phyloP scores from a whole-genome alignment of 2,329 filamentous ascomycete genomes.

The Sclerotinia glacialis region DNA sequence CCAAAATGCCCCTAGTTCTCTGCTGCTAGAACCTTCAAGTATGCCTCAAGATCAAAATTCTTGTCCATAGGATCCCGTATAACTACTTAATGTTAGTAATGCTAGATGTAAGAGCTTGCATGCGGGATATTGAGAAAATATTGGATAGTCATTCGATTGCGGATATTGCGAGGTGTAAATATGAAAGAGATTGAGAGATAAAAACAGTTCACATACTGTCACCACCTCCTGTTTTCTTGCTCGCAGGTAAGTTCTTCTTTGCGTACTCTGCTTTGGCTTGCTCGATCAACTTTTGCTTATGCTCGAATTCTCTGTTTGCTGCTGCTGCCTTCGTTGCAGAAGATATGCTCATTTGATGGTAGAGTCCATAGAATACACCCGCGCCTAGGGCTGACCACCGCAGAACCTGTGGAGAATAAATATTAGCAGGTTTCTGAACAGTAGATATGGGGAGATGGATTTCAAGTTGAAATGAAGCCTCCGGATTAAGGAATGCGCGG shows the following conservation, averaged over 20 bases:
- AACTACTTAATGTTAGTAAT: conserved; percentile 46
- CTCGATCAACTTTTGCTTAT: conserved; percentile 87
- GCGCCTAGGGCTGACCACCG: conserved; percentile 92
- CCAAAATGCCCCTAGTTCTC: conserved; percentile 39
- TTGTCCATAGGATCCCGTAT: conserved; percentile 77
- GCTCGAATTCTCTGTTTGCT: conserved; percentile 78
- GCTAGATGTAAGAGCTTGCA: neutral
- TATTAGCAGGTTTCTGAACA: conserved; percentile 9
- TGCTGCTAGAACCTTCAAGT: conserved; percentile 61
- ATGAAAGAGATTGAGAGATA: neutral
- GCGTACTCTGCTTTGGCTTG: conserved; percentile 89
- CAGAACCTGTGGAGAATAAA: conserved; percentile 65
- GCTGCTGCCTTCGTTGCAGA: conserved; percentile 67
- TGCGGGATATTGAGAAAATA: neutral
- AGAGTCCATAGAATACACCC: conserved; percentile 93
- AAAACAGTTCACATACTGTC: conserved; percentile 38
- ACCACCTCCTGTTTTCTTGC: conserved; percentile 41
- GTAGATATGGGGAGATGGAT: conserved; percentile 5
- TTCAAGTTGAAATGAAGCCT: conserved; percentile 9
- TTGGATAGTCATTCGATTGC: neutral
- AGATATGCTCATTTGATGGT: conserved; percentile 81
- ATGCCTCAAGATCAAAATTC: conserved; percentile 91
- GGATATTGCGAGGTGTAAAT: conserved; percentile 2
- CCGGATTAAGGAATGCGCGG: conserved; percentile 22
- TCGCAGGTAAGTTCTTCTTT: conserved; percentile 65